Base-by-base conservation (phyloP, 2,329 filamentous ascomycete genomes). In the Fusarium metavorans region DNA sequence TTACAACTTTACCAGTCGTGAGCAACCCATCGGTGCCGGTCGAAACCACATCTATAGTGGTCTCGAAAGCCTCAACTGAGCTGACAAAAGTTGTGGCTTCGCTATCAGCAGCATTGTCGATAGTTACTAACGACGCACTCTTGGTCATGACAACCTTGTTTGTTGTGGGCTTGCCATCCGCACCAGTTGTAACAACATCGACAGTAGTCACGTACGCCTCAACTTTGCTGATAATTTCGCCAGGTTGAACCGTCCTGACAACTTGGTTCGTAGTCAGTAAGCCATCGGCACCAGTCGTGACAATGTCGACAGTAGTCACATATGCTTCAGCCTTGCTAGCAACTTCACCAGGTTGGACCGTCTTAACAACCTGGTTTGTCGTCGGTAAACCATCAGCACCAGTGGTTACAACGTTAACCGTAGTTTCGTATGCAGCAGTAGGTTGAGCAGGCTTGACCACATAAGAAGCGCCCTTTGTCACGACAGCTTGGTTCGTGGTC, bases 301-400 rank as follows among this genome's bases (percentile, higher is more conserved):
- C 48, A 4, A 52, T 6, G 6, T 52, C 48, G 11, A 52, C 48
- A 5, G 48, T 52, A 4, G 48, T 52, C 48, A 32, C 48, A 25
- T 52, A 52, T n/a, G 48, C 48, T 27, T 30, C 48, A 30, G 18
- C 48, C 16, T 30, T 32, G 25, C 6, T 52, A 4, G 18, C 48
- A 30, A 30, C 6, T n/a, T 16, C 45, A 4, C 14, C 25, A 18
- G 45, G 45, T 7, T 50, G 45, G 16, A 30, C 45, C 5, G 74
- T 77, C 30, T 66, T 70, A 0, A 75, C n/a, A 1, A 75, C 56
- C 41, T 75, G 52, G 5, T 67, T 67, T 20, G 75, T 77, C 14
- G 67, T 68, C 8, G n/a, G 18, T 10, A 62, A 18, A 9, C 59
- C 59, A 18, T 62, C 59, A 2, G 13, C n/a, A 6, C 37, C 41